phyloP scores from a whole-genome alignment of 78 protist genomes.

The Salpingoeca rosetta region DNA sequence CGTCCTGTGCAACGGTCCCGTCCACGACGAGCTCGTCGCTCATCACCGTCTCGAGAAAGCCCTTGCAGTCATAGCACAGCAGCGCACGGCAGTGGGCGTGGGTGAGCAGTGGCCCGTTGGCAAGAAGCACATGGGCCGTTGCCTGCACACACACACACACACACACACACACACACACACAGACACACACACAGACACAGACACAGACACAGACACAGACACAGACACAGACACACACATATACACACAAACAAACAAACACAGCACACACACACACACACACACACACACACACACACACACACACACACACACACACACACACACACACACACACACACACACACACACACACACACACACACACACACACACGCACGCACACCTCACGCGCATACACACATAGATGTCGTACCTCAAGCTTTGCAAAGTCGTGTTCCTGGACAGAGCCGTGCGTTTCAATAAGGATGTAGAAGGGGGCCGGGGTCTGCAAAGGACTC shows the following conservation, averaged over 20 bases:
- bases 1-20: conserved; percentile 41
- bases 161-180: not conserved
- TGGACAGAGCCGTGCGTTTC: conserved; percentile 74
- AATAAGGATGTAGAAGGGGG: conserved; percentile 63
- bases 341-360: too few species aligned
- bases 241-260: too few species aligned
- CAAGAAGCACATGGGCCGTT: too few species aligned
- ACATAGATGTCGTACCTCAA: not conserved
- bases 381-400: not conserved
- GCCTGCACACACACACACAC: not conserved
- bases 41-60: conserved; percentile 43
- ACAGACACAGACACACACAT: too few species aligned
- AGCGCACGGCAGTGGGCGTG: too few species aligned
- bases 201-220: not conserved
- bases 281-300: not conserved
- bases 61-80: conserved; percentile 37
- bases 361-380: not conserved
- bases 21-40: conserved; percentile 8
- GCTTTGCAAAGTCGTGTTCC: conserved; percentile 61
- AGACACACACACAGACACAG: not conserved
- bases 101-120: too few species aligned
- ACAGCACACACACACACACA: too few species aligned
- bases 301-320: not conserved
- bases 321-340: not conserved
- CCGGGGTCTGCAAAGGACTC: conserved; percentile 37